phyloP scores from a whole-genome alignment of 73 alveolate species.

The Uronychia binucleata region DNA sequence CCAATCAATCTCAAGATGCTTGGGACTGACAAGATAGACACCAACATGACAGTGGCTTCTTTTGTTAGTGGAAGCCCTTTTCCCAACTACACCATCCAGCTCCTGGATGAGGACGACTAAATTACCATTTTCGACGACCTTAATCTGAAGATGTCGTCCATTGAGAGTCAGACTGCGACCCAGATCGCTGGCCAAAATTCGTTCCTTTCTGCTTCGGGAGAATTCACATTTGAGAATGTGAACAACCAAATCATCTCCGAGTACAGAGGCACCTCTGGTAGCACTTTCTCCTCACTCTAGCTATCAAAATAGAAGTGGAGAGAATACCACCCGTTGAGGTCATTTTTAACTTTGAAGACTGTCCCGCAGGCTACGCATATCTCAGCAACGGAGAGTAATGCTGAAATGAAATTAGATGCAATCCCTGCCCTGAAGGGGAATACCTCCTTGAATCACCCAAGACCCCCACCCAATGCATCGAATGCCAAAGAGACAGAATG shows the following conservation, averaged over 20 bases:
- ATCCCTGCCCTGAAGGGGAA: not conserved
- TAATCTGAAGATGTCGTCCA: not conserved
- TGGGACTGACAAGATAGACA: not conserved
- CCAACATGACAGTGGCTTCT: too few species aligned
- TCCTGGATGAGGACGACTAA: not conserved
- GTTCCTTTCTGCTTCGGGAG: not conserved
- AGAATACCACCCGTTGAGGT: not conserved
- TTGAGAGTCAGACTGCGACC: not conserved
- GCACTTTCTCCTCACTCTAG: too few species aligned
- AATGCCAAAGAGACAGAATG: not conserved
- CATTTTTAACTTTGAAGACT: not conserved
- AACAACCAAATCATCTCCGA: not conserved
- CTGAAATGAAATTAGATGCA: not conserved
- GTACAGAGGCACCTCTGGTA: too few species aligned
- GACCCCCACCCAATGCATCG: not conserved
- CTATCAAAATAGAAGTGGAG: not conserved
- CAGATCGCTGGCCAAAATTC: not conserved
- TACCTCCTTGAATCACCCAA: not conserved
- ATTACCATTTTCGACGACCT: not conserved
- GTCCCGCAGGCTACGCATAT: not conserved
- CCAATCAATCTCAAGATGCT: constrained; percentile 6
- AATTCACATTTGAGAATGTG: not conserved
- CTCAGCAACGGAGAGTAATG: not conserved
- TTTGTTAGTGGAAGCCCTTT: not conserved
- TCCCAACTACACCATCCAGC: too few species aligned